A percentile compares a stretch with the other conserved stretches of the same genome.
phyloP scores from a whole-genome alignment of 768 basidiomycete genomes.

The Hemileccinum rubropunctum region DNA sequence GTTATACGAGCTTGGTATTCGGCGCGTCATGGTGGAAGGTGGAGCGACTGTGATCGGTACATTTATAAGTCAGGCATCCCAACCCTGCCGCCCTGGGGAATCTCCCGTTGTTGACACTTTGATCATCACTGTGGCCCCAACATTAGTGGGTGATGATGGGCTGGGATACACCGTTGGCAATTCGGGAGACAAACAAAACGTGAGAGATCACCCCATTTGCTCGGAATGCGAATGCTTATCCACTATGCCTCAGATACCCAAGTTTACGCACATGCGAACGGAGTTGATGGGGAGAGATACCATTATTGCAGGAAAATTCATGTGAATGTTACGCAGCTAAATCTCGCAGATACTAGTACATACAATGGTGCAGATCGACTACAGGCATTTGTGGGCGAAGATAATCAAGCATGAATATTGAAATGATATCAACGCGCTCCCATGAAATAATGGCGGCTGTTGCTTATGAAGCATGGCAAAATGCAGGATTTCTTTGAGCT shows the following conservation, averaged over 20 bases:
- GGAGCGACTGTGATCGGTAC: slow-evolving; percentile 80
- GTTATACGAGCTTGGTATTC: slow-evolving; percentile 56
- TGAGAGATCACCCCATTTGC: slow-evolving; percentile 2
- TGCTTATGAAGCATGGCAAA: slow-evolving; percentile 29
- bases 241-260: slow-evolving; percentile 16
- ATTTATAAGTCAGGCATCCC: slow-evolving; percentile 17
- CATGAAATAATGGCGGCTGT: background rate
- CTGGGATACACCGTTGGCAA: slow-evolving; percentile 47
- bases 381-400: background rate
- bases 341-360: background rate
- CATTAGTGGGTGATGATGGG: slow-evolving; percentile 73
- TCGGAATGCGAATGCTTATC: background rate
- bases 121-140: slow-evolving; percentile 85
- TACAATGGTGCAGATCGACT: background rate
- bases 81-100: slow-evolving; percentile 3
- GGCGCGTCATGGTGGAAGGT: slow-evolving; percentile 93
- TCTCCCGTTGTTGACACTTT: slow-evolving; percentile 59
- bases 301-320: slow-evolving; percentile 28
- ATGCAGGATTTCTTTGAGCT: slow-evolving; percentile 54
- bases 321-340: slow-evolving; percentile 3
- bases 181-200: slow-evolving; percentile 15
- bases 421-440: slow-evolving; percentile 1
- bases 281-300: slow-evolving; percentile 32
- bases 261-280: slow-evolving; percentile 28
- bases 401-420: background rate